Conservation (phyloP, 495 filamentous ascomycete genomes). For the Penicillium macrosclerotiorum region DNA sequence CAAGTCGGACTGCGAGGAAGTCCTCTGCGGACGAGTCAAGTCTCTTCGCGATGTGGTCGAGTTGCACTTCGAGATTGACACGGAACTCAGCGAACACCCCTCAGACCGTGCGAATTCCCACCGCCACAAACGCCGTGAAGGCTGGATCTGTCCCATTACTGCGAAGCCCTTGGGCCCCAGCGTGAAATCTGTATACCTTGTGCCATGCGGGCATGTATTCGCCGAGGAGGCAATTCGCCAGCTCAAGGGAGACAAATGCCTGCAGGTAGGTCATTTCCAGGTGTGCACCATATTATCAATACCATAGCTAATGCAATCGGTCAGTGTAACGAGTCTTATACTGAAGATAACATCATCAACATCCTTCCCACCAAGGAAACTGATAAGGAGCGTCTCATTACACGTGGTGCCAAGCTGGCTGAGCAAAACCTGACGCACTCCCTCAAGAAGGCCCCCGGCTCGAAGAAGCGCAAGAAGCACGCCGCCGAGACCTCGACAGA, state of each 20-base stretch:
- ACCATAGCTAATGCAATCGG: not conserved
- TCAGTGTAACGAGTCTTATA: conserved; percentile 71
- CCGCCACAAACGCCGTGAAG: conserved; percentile 46
- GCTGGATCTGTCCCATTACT: conserved; percentile 85
- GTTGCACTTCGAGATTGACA: conserved; percentile 70
- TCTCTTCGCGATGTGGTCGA: conserved; percentile 85
- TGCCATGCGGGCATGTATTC: conserved; percentile 96
- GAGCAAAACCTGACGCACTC: conserved; percentile 77
- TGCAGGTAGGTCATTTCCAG: conserved; percentile 45
- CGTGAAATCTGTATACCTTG: conserved; percentile 81
- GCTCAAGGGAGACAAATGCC: conserved; percentile 60
- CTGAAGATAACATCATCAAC: conserved; percentile 72
- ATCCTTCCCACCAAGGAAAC: conserved; percentile 71
- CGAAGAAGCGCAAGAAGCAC: conserved; percentile 69
- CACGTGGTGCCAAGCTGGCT: conserved; percentile 63
- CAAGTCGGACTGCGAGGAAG: conserved; percentile 60
- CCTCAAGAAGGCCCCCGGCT: conserved; percentile 73
- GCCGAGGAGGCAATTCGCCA: conserved; percentile 80
- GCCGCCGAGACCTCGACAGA: conserved; percentile 27
- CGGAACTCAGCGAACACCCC: conserved; percentile 32
- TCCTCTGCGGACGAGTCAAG: conserved; percentile 70
- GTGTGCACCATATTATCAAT: not conserved
- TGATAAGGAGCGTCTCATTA: conserved; percentile 66
- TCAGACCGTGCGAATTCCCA: conserved; percentile 25
- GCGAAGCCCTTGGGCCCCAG: conserved; percentile 78